These are phyloP conservation scores for Cyclostephanos invisitatus DNA, from an alignment of 108 stramenopile species.

Conservation along the genomic window DNA sequence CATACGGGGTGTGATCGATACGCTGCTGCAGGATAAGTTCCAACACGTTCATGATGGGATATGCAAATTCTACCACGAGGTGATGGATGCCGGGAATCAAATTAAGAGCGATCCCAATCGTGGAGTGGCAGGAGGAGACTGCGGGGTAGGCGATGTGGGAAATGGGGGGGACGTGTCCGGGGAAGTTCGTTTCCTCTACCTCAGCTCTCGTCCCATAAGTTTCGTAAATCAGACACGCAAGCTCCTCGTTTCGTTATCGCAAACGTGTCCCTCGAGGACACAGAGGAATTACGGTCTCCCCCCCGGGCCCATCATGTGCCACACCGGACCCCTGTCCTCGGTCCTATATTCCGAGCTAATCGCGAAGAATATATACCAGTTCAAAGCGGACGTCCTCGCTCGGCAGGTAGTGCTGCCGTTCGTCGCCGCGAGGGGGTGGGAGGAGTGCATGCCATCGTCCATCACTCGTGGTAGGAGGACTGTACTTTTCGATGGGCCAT, in stretches of 20 bases:
- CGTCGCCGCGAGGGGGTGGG: slow-evolving; percentile 53
- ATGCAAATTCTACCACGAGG: slow-evolving; percentile 59
- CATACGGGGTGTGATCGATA: slow-evolving; percentile 71
- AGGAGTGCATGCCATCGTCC: slow-evolving; percentile 9
- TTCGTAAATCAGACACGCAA: slow-evolving; percentile 66
- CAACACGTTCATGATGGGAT: slow-evolving; percentile 65
- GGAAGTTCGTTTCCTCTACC: slow-evolving; percentile 68
- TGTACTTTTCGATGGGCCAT: not conserved
- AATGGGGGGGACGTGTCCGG: slow-evolving; percentile 10
- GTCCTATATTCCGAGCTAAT: slow-evolving; percentile 76
- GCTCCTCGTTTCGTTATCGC: slow-evolving; percentile 45
- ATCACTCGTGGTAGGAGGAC: not conserved
- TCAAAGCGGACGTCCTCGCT: slow-evolving; percentile 71
- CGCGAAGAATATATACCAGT: slow-evolving; percentile 57
- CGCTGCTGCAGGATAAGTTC: slow-evolving; percentile 64
- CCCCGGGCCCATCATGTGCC: slow-evolving; percentile 73
- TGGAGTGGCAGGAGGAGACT: not conserved
- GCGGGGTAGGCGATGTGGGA: not conserved
- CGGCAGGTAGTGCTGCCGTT: slow-evolving; percentile 75
- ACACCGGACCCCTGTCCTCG: slow-evolving; percentile 58
- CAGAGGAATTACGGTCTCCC: slow-evolving; percentile 47
- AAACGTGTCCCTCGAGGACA: not conserved
- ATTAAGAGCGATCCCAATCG: not conserved
- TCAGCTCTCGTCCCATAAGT: slow-evolving; percentile 73
- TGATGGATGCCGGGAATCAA: slow-evolving; percentile 20